Evolutionary conservation across 2,329 filamentous ascomycete genomes (phyloP).

Genomic region (Hypoxylon sp.): DNA sequence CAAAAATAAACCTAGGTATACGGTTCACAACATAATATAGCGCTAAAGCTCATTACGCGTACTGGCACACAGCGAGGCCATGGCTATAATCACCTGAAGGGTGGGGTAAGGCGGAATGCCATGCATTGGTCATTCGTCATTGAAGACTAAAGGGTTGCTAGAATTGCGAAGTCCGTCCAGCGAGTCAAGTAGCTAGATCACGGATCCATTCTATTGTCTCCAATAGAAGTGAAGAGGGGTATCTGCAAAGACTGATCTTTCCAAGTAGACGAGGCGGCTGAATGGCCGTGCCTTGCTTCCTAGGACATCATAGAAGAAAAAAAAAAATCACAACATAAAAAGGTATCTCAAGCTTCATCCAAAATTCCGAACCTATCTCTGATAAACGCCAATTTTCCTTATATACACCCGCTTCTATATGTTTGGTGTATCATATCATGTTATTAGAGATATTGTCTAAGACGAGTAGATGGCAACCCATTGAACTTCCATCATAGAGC

Average conservation of each 20-base stretch:
- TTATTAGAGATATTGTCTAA: slow-evolving; percentile 38
- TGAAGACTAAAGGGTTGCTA: slow-evolving; percentile 29
- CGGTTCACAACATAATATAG: not conserved
- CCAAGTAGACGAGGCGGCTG: slow-evolving; percentile 21
- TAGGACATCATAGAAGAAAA: slow-evolving; percentile 15
- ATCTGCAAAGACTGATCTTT: slow-evolving; percentile 21
- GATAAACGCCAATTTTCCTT: slow-evolving; percentile 47
- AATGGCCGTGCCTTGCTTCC: slow-evolving; percentile 25
- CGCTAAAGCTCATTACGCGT: not conserved
- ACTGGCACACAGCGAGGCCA: not conserved
- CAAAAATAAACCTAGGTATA: not conserved
- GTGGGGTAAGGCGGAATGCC: slow-evolving; percentile 6
- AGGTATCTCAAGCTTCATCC: slow-evolving; percentile 51
- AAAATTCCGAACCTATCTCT: slow-evolving; percentile 37
- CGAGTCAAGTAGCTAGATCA: slow-evolving; percentile 20
- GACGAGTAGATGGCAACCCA: slow-evolving; percentile 54
- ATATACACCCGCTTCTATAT: slow-evolving; percentile 43
- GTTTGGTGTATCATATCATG: slow-evolving; percentile 37
- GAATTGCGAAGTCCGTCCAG: slow-evolving; percentile 18
- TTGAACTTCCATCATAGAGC: slow-evolving; percentile 55
- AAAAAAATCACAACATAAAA: slow-evolving; percentile 43
- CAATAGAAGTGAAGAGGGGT: slow-evolving; percentile 28
- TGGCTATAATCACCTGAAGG: not conserved
- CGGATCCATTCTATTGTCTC: slow-evolving; percentile 32
- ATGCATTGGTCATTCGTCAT: slow-evolving; percentile 26